Base-by-base conservation (phyloP, 1,284 basidiomycete species). In the Cryptococcus jaspeensis region DNA sequence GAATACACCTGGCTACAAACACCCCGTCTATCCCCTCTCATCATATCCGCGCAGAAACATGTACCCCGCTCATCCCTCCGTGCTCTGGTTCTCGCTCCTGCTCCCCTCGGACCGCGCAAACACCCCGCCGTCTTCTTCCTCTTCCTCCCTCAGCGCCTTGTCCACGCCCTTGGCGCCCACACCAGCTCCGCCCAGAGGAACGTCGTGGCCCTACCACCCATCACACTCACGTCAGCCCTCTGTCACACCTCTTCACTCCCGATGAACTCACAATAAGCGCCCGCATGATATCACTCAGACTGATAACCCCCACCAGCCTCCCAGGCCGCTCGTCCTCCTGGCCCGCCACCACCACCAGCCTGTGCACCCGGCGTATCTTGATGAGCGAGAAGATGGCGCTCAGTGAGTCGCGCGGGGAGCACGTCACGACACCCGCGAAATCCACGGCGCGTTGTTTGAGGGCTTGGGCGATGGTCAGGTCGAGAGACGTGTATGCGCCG, bases 371-470 rank as follows among this genome's bases (percentile, higher is more conserved):
- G 36, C 93, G 85, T 71, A 92, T 92, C 77, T 92, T 91, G 73
- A 99, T 90, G 22, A 97, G 84, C 59, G 91, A 87, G 60, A 99
- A 85, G 22, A 99, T 83, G 1, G 91, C 93, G 1, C 90, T 90
- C n/a, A 99, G 80, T 0, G 93, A 93, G 73, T 99, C 95, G 7
- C 88, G 85, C 1, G 92, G 91, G 1, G 90, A 92, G 73, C 96
- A 99, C 20, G 95, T 91, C 59, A 97, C 92, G 2, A 99, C 93
- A 15, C 96, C 96, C 8, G 90, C 87, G 74, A 98, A 99, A 75
- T 99, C 96, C 7, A 88, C 84, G 8, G 88, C 89, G 6, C 96
- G 87, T 69, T 95, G 88, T 62, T 87, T 89, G 52, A 99, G 82
- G 1, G 96, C 96, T 76, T 95, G 90, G 18, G 86, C 86, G 65